These are phyloP conservation scores for Colletotrichum euphorbiae DNA, from an alignment of 2,329 filamentous ascomycete species.

Conservation along the genomic window DNA sequence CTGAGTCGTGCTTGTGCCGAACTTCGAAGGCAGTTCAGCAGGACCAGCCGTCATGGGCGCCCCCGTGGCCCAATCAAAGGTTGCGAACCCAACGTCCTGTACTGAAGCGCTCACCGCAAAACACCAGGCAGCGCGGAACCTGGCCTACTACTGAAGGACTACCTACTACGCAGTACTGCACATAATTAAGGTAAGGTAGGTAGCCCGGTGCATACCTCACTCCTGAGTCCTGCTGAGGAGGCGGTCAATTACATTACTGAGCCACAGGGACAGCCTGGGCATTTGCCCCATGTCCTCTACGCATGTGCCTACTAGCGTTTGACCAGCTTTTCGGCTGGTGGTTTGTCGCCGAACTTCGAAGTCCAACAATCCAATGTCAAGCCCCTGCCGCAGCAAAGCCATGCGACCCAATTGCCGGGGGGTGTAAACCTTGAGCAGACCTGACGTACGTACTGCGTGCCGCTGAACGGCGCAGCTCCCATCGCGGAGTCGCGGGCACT, in stretches of 20 bases:
- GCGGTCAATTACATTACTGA: slow-evolving; percentile 37
- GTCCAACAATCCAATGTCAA: slow-evolving; percentile 29
- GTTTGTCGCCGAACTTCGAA: slow-evolving; percentile 34
- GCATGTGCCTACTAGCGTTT: slow-evolving; percentile 34
- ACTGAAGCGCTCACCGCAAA: slow-evolving; percentile 29
- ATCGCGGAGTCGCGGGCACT: slow-evolving; percentile 26
- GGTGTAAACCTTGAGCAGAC: slow-evolving; percentile 30
- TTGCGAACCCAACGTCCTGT: slow-evolving; percentile 18
- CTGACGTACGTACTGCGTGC: slow-evolving; percentile 1
- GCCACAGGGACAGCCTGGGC: slow-evolving; percentile 36
- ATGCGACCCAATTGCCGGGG: slow-evolving; percentile 39
- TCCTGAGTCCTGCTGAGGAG: slow-evolving; percentile 16
- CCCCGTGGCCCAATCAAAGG: slow-evolving; percentile 20
- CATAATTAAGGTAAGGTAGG: too few species aligned
- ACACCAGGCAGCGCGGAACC: slow-evolving; percentile 31
- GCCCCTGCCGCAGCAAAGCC: slow-evolving; percentile 31
- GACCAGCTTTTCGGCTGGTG: slow-evolving; percentile 28
- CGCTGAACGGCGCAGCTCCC: slow-evolving; percentile 26
- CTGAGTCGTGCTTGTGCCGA: neutral
- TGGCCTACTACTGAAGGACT: neutral
- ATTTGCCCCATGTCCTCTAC: slow-evolving; percentile 25
- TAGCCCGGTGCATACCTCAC: too few species aligned
- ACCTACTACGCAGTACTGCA: too few species aligned
- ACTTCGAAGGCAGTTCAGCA: slow-evolving; percentile 13
- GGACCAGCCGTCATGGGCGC: slow-evolving; percentile 19